Evolutionary conservation across 371 early-diverging fungal genomes (phyloP).

Genomic region (Rhizopus microsporus): DNA sequence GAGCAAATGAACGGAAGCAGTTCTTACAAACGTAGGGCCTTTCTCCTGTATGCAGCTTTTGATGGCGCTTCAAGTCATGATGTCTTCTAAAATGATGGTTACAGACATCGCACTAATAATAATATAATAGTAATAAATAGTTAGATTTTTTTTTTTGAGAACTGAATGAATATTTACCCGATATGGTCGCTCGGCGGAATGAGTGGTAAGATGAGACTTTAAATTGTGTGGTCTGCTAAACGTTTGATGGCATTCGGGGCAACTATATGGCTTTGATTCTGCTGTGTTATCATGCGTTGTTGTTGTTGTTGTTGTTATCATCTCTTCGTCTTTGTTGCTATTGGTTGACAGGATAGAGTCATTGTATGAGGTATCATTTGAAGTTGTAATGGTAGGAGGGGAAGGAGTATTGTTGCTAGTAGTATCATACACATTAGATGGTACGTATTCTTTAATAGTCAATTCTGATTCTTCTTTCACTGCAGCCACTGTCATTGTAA

Average conservation of each 20-base stretch:
- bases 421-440: neutral
- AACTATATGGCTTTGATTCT: conserved; percentile 29
- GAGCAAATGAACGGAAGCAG: conserved; percentile 67
- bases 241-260: conserved; percentile 40
- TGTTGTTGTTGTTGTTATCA: neutral
- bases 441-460: conserved; percentile 1
- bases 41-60: conserved; percentile 77
- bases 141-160: conserved; percentile 5
- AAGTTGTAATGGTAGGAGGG: neutral
- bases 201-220: conserved; percentile 47
- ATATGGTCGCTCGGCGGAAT: conserved; percentile 41
- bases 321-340: conserved; percentile 13
- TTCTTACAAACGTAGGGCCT: conserved; percentile 57
- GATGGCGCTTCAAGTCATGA: conserved; percentile 79
- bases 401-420: neutral
- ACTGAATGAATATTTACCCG: conserved; percentile 25
- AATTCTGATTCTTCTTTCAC: conserved; percentile 4
- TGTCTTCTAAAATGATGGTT: conserved; percentile 66
- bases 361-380: conserved; percentile 9
- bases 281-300: conserved; percentile 3
- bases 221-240: conserved; percentile 46
- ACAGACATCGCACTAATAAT: conserved; percentile 44
- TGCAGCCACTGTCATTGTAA: conserved; percentile 8
- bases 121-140: conserved; percentile 11
- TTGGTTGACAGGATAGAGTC: conserved; percentile 11